Evolutionary conservation across 768 basidiomycete species (phyloP).

Genomic region (Pseudohyphozyma bogoriensis): DNA sequence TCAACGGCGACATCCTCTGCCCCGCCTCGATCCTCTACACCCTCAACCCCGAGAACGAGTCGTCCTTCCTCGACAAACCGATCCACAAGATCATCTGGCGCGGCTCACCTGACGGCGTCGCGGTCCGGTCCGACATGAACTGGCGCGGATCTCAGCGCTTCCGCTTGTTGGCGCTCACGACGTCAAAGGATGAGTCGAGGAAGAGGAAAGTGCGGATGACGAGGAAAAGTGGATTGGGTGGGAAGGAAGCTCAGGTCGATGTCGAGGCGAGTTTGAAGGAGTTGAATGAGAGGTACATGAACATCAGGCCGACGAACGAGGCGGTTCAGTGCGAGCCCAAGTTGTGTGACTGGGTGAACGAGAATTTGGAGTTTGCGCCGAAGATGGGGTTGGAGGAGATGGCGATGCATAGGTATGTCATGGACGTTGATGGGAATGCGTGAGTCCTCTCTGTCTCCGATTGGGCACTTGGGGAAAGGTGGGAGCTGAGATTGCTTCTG

Average conservation of each 20-base stretch:
- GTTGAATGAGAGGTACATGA: background rate
- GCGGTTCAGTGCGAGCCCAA: background rate
- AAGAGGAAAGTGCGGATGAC: background rate
- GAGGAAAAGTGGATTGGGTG: too few species aligned
- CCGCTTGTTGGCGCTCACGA: conserved; percentile 1
- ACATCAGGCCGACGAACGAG: background rate
- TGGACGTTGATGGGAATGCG: background rate
- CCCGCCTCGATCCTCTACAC: conserved; percentile 1
- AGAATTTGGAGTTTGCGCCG: background rate
- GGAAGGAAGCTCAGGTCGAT: background rate
- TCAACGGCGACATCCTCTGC: too few species aligned
- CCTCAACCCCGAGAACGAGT: conserved; percentile 2
- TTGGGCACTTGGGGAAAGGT: too few species aligned
- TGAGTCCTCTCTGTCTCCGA: background rate
- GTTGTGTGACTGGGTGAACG: background rate
- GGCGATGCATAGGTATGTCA: background rate
- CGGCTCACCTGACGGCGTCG: background rate
- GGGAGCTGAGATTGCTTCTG: background rate
- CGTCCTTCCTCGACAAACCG: conserved; percentile 1
- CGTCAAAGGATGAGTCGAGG: too few species aligned
- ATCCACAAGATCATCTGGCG: conserved; percentile 2
- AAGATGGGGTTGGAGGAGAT: conserved; percentile 3
- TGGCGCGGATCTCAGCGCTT: conserved; percentile 11
- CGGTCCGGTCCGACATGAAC: background rate
- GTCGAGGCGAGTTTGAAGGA: background rate